These are phyloP conservation scores for Ophiostoma australiae DNA, from an alignment of 2,329 filamentous ascomycete genomes.

Conservation along the genomic window DNA sequence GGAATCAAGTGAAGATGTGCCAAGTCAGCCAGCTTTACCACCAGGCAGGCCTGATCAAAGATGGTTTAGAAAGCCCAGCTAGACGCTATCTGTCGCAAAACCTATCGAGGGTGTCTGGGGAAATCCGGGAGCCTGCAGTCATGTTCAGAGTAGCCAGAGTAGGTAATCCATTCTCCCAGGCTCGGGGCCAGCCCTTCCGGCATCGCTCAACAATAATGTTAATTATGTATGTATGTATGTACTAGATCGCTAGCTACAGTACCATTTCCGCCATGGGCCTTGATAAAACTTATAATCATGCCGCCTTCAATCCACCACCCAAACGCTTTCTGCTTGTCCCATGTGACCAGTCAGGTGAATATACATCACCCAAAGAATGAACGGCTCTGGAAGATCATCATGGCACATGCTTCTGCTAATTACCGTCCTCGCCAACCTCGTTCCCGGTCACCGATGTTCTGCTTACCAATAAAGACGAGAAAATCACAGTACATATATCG, in stretches of 20 bases:
- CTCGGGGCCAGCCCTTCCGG: neutral
- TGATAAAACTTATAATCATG: too few relatives aligned
- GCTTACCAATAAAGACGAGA: neutral
- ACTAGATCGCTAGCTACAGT: too few relatives aligned
- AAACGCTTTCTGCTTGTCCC: neutral
- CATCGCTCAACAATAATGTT: neutral
- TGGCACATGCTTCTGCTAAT: neutral
- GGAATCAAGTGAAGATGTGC: neutral
- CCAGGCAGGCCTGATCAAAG: neutral
- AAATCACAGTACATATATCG: neutral
- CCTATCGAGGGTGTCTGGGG: neutral
- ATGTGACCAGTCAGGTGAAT: slow-evolving; percentile 9
- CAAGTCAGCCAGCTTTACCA: neutral
- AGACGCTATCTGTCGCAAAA: neutral
- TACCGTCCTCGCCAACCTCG: neutral
- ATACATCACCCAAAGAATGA: too few relatives aligned
- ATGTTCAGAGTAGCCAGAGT: neutral
- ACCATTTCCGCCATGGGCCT: too few relatives aligned
- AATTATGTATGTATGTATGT: neutral
- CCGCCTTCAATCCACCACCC: neutral
- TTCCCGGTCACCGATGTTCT: neutral
- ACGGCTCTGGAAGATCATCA: neutral
- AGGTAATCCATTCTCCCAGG: neutral
- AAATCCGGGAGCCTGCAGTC: slow-evolving; percentile 1
- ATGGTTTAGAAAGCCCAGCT: neutral